These are phyloP conservation scores for Solanum tarapatanum DNA, from an alignment of 257 asterid genomes.

Conservation along the genomic window DNA sequence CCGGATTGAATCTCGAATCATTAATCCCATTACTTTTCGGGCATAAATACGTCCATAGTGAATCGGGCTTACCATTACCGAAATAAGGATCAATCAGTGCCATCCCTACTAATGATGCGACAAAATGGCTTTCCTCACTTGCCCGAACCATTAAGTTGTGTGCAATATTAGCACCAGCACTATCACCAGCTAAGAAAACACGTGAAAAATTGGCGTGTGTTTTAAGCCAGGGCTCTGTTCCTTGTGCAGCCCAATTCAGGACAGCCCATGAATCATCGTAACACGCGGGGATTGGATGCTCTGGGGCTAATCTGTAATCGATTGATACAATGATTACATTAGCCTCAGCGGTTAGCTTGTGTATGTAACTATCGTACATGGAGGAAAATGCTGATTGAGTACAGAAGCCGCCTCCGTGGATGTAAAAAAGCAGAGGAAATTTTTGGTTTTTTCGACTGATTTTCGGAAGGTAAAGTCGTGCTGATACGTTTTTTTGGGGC, in stretches of 20 bases:
- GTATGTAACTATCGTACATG: slow-evolving; percentile 27
- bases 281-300: slow-evolving; percentile 52
- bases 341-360: slow-evolving; percentile 31
- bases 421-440: slow-evolving; percentile 52
- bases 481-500: slow-evolving; percentile 29
- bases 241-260: slow-evolving; percentile 36
- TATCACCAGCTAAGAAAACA: slow-evolving; percentile 60
- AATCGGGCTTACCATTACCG: slow-evolving; percentile 22
- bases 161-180: slow-evolving; percentile 72
- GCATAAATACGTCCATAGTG: slow-evolving; percentile 26
- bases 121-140: background rate
- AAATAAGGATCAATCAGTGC: slow-evolving; percentile 57
- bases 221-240: slow-evolving; percentile 51
- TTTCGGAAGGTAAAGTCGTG: slow-evolving; percentile 50
- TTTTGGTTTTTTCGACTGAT: slow-evolving; percentile 10
- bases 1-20: slow-evolving; percentile 61
- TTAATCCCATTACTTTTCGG: slow-evolving; percentile 7
- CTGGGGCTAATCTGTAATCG: slow-evolving; percentile 64
- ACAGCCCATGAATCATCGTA: slow-evolving; percentile 60
- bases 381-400: slow-evolving; percentile 54
- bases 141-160: slow-evolving; percentile 42
- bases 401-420: slow-evolving; percentile 75
- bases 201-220: slow-evolving; percentile 35
- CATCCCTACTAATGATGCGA: slow-evolving; percentile 20
- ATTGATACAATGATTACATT: slow-evolving; percentile 41